A percentile compares a stretch with the other conserved stretches of the same genome.
Conservation (phyloP, 2,329 filamentous ascomycete genomes). For the Coleophoma eucalyptorum region DNA sequence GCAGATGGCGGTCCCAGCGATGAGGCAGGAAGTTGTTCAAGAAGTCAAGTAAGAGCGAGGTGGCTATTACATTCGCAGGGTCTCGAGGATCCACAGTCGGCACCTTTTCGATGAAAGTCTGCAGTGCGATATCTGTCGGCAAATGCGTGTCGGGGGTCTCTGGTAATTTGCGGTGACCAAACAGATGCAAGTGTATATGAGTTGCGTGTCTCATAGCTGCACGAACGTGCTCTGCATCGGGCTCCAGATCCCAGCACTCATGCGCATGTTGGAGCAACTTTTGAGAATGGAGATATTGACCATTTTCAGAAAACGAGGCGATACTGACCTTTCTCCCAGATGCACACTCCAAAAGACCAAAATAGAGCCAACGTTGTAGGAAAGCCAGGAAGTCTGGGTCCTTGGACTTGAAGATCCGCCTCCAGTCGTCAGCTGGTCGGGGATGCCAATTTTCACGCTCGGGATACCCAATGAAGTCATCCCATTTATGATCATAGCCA, state of each 20-base stretch:
- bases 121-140: not conserved
- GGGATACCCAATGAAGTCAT: not conserved
- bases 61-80: not conserved
- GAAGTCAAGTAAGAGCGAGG: not conserved
- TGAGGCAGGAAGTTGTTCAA: not conserved
- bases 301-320: not conserved
- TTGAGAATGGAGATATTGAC: not conserved
- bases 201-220: not conserved
- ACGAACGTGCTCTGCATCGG: not conserved
- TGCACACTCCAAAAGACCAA: not conserved
- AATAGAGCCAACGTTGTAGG: not conserved
- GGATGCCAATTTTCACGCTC: not conserved
- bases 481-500: not conserved
- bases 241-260: not conserved
- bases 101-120: not conserved
- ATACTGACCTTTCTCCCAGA: not conserved
- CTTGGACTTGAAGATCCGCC: not conserved
- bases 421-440: not conserved
- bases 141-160: not conserved
- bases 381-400: not conserved
- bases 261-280: not conserved
- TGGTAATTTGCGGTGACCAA: not conserved
- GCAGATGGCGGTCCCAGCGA: not conserved
- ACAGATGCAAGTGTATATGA: not conserved
- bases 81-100: not conserved